phyloP scores from a whole-genome alignment of 495 filamentous ascomycete genomes.

The Physcia stellaris region DNA sequence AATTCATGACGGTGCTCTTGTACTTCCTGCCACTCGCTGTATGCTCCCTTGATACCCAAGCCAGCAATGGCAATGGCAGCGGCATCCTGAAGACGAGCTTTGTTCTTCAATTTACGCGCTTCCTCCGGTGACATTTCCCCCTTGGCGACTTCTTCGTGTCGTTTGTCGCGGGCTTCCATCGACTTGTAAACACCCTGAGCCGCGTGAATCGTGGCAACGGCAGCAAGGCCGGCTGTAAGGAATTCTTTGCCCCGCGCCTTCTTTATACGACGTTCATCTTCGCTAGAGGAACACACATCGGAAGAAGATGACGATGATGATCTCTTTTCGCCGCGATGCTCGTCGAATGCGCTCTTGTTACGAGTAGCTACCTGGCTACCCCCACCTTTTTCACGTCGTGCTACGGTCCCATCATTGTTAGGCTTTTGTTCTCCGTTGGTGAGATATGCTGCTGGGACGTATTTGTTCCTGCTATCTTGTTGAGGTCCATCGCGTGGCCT shows the following conservation, averaged over 20 bases:
- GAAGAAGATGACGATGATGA: constrained; percentile 25
- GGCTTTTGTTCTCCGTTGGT: background rate
- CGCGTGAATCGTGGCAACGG: constrained; percentile 65
- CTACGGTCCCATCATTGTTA: background rate
- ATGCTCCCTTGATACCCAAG: constrained; percentile 58
- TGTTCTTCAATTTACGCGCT: constrained; percentile 51
- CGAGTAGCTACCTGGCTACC: constrained; percentile 3
- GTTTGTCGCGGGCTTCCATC: constrained; percentile 52
- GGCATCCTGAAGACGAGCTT: constrained; percentile 54
- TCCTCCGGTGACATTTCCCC: constrained; percentile 52
- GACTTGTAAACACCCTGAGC: constrained; percentile 58
- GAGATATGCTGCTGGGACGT: constrained; percentile 2
- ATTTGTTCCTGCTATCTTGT: constrained; percentile 18
- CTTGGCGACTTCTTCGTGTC: constrained; percentile 50
- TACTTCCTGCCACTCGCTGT: constrained; percentile 32
- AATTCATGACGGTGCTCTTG: constrained; percentile 30
- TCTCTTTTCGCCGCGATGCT: constrained; percentile 1
- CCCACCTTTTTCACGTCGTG: constrained; percentile 1
- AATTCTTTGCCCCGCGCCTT: constrained; percentile 69
- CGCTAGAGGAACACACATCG: constrained; percentile 49
- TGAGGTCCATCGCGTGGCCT: constrained; percentile 23
- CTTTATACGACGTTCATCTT: constrained; percentile 48
- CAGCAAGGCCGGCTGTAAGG: constrained; percentile 57
- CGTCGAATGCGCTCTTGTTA: constrained; percentile 2
- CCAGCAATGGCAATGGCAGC: constrained; percentile 63